Conservation (phyloP, 805 yeast species). For the Jamesozyma piceae region DNA sequence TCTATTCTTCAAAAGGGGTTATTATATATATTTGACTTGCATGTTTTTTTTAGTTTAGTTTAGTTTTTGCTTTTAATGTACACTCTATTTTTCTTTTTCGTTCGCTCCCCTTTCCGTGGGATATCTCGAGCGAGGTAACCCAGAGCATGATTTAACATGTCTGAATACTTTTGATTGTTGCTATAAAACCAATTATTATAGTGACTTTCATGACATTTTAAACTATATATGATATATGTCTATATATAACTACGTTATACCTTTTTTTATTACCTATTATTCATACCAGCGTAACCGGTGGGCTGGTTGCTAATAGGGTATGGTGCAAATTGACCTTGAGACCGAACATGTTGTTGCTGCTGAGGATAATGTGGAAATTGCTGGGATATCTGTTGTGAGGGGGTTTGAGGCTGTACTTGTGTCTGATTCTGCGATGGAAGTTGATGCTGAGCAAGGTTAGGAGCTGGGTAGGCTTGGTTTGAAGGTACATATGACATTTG, state of each 20-base stretch:
- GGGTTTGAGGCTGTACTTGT: background rate
- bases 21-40: background rate
- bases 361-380: background rate
- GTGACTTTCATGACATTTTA: too few species aligned
- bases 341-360: background rate
- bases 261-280: background rate
- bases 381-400: background rate
- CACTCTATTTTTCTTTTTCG: background rate
- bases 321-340: constrained; percentile 1
- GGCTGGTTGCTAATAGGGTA: constrained; percentile 15
- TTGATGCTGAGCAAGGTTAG: background rate
- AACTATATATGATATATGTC: background rate
- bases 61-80: background rate
- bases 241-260: background rate
- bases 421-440: background rate
- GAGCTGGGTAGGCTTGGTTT: background rate
- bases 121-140: too few species aligned
- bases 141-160: too few species aligned
- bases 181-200: too few species aligned
- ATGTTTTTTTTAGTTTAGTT: background rate
- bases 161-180: too few species aligned
- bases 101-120: too few species aligned
- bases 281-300: constrained; percentile 5
- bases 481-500: constrained; percentile 1
- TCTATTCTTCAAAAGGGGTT: background rate